A percentile compares a stretch with the other conserved stretches of the same genome.
phyloP scores from a whole-genome alignment of 371 early-diverging fungal genomes.

The Rhizopus arrhizus region DNA sequence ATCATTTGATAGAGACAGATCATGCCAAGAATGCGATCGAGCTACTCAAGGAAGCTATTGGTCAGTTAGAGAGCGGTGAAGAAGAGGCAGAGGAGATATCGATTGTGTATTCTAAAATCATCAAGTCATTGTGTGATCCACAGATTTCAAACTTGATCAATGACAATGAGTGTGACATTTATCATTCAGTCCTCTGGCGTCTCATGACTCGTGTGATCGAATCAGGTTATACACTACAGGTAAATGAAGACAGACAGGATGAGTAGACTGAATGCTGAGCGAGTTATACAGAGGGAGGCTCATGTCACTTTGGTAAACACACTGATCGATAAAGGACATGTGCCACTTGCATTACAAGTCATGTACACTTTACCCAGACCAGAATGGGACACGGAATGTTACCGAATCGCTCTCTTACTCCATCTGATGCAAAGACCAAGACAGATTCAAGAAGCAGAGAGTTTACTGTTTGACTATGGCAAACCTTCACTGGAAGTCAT shows the following conservation, averaged over 20 bases:
- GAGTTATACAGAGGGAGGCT: slow-evolving; percentile 25
- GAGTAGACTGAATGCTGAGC: neutral
- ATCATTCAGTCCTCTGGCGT: slow-evolving; percentile 36
- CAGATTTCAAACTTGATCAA: slow-evolving; percentile 27
- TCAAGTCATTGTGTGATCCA: slow-evolving; percentile 37
- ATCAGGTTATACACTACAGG: slow-evolving; percentile 43
- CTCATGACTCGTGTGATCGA: slow-evolving; percentile 45
- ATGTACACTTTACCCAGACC: slow-evolving; percentile 40
- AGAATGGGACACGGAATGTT: slow-evolving; percentile 39
- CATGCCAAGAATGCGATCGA: slow-evolving; percentile 33
- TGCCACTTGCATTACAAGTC: slow-evolving; percentile 36
- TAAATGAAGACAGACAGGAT: slow-evolving; percentile 5
- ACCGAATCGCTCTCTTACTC: slow-evolving; percentile 37
- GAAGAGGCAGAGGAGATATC: slow-evolving; percentile 24
- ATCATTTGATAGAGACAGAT: slow-evolving; percentile 28
- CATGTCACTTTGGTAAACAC: slow-evolving; percentile 30
- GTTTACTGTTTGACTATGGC: slow-evolving; percentile 39
- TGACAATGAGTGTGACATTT: slow-evolving; percentile 22
- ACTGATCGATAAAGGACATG: slow-evolving; percentile 27
- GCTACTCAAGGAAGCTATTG: slow-evolving; percentile 31
- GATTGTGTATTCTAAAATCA: slow-evolving; percentile 38
- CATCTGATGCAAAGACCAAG: slow-evolving; percentile 41
- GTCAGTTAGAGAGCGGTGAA: slow-evolving; percentile 13
- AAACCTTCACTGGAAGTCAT: slow-evolving; percentile 38
- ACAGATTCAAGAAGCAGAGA: slow-evolving; percentile 41